Base-by-base conservation (phyloP, 495 filamentous ascomycete species). In the Hamigera avellanea region DNA sequence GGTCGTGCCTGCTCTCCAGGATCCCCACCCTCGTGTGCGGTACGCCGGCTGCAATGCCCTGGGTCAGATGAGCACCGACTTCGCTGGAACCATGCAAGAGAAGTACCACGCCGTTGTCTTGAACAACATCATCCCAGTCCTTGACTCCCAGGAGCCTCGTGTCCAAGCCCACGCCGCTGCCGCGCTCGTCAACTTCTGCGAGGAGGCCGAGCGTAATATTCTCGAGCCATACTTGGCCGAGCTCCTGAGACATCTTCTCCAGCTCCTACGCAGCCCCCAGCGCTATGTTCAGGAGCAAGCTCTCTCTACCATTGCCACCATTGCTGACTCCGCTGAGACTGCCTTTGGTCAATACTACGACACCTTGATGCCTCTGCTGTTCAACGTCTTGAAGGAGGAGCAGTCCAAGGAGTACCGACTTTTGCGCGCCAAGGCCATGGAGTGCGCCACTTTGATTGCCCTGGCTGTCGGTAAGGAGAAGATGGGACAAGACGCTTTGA, bases 31-130 rank as follows among this genome's bases (percentile, higher is more conserved):
- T 14, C 83, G 93, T 40, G 93, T 99, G 33, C 81, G 91, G 37
- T 99, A 93, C 77, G 93, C 93, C 19, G 93, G 88, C 25, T 99
- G 93, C 65, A 96, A 99, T 54, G 93, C 93, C n/a, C 67, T 99
- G 16, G 93, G 93, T 10, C 93, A 99, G 57, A 99, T 99, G 93
- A 96, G 93, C 59, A 99, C 93, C 8, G 93, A 99, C 57, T 99
- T 99, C 55, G 91, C 93, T 19, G 89, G 87, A 1, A 94, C 83
- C 9, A 96, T 99, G 93, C 93, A 99, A 56, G 81, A 88, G 47
- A 89, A 95, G 48, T 93, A 89, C 58, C 88, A 93, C 49, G 70
- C 79, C 31, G 66, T 78, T 26, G 86, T 95, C 1, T 67, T 99
- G 32, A 81, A 75, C 36, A 84, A 84, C 43, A 93, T 99, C 32